These are phyloP conservation scores for Herpomyces periplanetae DNA, from an alignment of 2,329 filamentous ascomycete species.

Conservation along the genomic window DNA sequence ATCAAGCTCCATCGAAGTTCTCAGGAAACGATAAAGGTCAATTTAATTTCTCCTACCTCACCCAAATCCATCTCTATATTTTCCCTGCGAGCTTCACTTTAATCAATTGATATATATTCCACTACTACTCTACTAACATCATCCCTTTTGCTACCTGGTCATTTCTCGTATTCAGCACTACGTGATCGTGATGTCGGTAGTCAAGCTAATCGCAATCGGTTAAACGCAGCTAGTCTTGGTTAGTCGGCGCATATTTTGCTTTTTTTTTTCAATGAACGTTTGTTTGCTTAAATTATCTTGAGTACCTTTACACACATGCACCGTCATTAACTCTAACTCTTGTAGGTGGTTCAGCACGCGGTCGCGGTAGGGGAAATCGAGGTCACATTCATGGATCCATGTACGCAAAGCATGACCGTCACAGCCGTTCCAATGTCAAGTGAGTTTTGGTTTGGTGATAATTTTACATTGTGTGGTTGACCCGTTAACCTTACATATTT, in stretches of 20 bases:
- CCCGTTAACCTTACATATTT: constrained; percentile 3
- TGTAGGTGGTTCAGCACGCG: constrained; percentile 7
- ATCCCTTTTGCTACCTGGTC: no score
- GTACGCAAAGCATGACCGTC: constrained; percentile 16
- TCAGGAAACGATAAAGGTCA: no score
- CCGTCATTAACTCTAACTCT: no score
- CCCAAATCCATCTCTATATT: no score
- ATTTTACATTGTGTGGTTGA: constrained; percentile 7
- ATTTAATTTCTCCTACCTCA: no score
- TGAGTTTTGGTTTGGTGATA: constrained; percentile 8
- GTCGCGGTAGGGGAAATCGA: constrained; percentile 13
- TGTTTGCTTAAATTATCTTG: no score
- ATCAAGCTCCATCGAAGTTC: no score
- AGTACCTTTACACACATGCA: no score
- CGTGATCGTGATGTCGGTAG: constrained; percentile 49
- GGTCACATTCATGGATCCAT: constrained; percentile 13
- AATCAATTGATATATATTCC: no score
- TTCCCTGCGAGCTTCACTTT: no score
- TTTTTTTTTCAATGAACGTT: no score
- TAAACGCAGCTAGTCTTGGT: constrained; percentile 24
- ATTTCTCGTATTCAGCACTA: constrained; percentile 51
- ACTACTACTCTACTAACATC: no score
- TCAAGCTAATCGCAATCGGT: constrained; percentile 40
- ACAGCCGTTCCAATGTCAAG: constrained; percentile 18
- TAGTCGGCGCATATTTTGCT: constrained; percentile 11